These are phyloP conservation scores for Cutaneotrichosporon curvatum DNA, from an alignment of 1,284 basidiomycete species.

Conservation along the genomic window DNA sequence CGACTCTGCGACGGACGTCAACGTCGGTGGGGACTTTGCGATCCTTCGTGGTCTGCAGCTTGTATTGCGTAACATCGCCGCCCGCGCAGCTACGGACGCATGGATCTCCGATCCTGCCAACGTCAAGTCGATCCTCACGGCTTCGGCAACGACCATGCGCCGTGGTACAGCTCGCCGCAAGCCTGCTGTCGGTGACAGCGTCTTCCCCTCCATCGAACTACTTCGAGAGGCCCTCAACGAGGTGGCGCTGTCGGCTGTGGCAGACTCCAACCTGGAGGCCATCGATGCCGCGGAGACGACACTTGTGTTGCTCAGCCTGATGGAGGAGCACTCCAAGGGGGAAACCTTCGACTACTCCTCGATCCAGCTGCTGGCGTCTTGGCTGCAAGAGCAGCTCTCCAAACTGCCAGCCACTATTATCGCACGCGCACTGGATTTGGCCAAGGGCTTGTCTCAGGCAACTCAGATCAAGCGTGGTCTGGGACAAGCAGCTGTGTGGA, in stretches of 20 bases:
- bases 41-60: slow-evolving; percentile 25
- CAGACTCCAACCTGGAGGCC: not conserved
- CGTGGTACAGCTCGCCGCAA: slow-evolving; percentile 24
- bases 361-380: slow-evolving; percentile 44
- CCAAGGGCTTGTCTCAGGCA: slow-evolving; percentile 27
- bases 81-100: slow-evolving; percentile 12
- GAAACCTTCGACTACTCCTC: slow-evolving; percentile 47
- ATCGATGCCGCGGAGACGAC: slow-evolving; percentile 5
- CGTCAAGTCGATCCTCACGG: slow-evolving; percentile 28
- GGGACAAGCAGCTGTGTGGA: slow-evolving; percentile 49
- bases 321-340: slow-evolving; percentile 34
- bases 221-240: slow-evolving; percentile 19
- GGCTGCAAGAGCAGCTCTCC: slow-evolving; percentile 35
- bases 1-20: slow-evolving; percentile 30
- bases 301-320: slow-evolving; percentile 13
- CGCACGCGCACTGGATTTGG: slow-evolving; percentile 10
- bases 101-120: slow-evolving; percentile 25
- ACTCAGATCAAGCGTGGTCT: slow-evolving; percentile 43
- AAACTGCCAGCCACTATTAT: slow-evolving; percentile 12
- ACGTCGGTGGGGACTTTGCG: slow-evolving; percentile 14
- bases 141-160: slow-evolving; percentile 19
- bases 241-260: not conserved
- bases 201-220: slow-evolving; percentile 28
- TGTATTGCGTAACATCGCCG: slow-evolving; percentile 24
- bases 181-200: slow-evolving; percentile 23